Evolutionary conservation across 2,329 filamentous ascomycete genomes (phyloP).

Genomic region (Arthrobotrys musiformis): DNA sequence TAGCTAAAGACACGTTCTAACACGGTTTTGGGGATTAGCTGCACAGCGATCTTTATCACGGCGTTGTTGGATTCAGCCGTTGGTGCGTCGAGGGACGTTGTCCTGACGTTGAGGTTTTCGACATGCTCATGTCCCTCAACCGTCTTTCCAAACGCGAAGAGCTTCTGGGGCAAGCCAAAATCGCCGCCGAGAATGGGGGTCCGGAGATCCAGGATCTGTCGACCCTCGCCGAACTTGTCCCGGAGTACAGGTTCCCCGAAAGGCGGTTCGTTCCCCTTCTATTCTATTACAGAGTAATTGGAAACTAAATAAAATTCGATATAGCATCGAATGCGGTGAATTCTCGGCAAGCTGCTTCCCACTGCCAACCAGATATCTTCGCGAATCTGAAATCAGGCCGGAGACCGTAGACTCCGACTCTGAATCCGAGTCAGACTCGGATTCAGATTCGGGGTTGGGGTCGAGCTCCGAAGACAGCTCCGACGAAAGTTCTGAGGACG

Average conservation of each 20-base stretch:
- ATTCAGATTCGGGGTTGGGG: too few species aligned
- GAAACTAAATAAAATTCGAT: neutral
- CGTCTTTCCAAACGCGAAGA: too few species aligned
- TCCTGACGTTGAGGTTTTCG: slow-evolving; percentile 11
- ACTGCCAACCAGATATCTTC: too few species aligned
- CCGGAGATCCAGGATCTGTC: too few species aligned
- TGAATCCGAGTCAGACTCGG: too few species aligned
- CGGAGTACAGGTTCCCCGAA: neutral
- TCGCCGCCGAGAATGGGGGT: too few species aligned
- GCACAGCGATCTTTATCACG: slow-evolving; percentile 2
- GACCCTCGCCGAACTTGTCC: slow-evolving; percentile 9
- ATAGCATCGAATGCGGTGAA: slow-evolving; percentile 11
- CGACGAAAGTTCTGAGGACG: neutral
- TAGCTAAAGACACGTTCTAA: neutral
- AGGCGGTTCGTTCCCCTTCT: slow-evolving; percentile 3
- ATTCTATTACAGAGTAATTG: neutral
- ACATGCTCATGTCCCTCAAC: slow-evolving; percentile 39
- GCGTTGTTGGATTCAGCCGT: slow-evolving; percentile 1
- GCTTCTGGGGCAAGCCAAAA: neutral
- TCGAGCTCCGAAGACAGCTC: too few species aligned
- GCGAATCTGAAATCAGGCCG: too few species aligned
- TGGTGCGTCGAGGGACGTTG: slow-evolving; percentile 27
- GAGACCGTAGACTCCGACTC: too few species aligned
- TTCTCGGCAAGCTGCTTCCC: too few species aligned
- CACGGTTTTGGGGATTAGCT: slow-evolving; percentile 11